Base-by-base conservation (phyloP, 495 filamentous ascomycete genomes). In the Chaetomium cochliodes region DNA sequence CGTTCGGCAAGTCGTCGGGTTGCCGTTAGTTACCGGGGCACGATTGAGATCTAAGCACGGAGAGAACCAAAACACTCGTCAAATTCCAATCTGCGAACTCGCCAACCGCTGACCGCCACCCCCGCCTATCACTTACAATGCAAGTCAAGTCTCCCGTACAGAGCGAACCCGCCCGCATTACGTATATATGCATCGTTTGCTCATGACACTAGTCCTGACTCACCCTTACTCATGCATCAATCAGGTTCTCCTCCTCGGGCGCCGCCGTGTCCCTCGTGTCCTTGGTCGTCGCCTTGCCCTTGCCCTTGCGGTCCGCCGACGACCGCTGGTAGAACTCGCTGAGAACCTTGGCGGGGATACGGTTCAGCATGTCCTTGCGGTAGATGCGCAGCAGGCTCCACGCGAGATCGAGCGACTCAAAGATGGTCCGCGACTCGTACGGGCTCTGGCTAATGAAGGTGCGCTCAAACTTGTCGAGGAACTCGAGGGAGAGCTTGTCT, bases 401-500 rank as follows among this genome's bases (percentile, higher is more conserved):
- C 65, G 94, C 96, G 69, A 93, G 86, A 73, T 99, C 94, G 53
- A 99, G 83, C 37, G 90, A 92, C 77, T 99, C 94, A 76, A 82
- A 91, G 73, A 98, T 96, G 54, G 82, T 89, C 64, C 94, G 87
- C 47, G 85, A 85, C 78, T 99, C 94, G 77, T 99, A 99, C 44
- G 94, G 80, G 47, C 90, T 89, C 79, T 99, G 94, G 65, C 81
- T 81, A 81, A 99, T 96, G 81, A 97, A 99, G 50, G 84, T 87
- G 59, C 88, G 85, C 81, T 99, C 94, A 77, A 99, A 99, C 74
- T 97, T 97, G 67, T 98, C 96, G 64, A 99, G 82, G 84, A 99
- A 98, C 77, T 99, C 94, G 12, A 99, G 85, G 16, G 92, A 96
- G 53, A 98, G 86, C 81, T 97, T 98, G 81, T 99, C 94, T 81